Evolutionary conservation across 495 filamentous ascomycete genomes (phyloP), one percentile per base, ranked within the genome.

Genomic region (Pyrenula aspistea): DNA sequence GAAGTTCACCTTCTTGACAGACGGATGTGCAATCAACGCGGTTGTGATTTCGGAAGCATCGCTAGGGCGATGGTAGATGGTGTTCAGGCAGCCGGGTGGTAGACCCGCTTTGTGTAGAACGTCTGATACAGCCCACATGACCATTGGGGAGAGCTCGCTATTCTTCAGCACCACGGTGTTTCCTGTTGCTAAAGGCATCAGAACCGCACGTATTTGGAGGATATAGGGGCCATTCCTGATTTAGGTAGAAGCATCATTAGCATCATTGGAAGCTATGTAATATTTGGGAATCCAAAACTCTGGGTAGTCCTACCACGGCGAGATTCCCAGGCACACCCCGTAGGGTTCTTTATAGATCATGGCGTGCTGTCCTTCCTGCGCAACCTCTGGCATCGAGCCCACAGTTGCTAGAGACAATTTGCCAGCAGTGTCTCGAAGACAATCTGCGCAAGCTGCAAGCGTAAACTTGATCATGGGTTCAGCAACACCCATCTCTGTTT

Each of bases 121-220:
- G 25, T 81, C 79, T 21, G 83, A 81, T 49, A 96, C 76, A 42
- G 79, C 83, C 74, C 80, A 87, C 73, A 88, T 88, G 58, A 78
- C 82, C 53, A 83, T 82, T 1, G 91, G 90, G 2, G 85, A 83
- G 22, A 81, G 67, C 62, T 95, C 91, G 11, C 83, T 81, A 2
- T 83, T 83, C 68, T 92, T 92, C 1, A 91, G 71, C 51, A 91
- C 76, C 10, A 77, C 82, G 1, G 87, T 89, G 61, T 88, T 89
- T 3, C 91, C 91, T 4, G 83, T 82, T n/a, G 91, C 90, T 51
- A 95, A 76, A 15, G 91, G 84, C 67, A 77, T 89, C 11, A 83
- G 71, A 10, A 89, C 73, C 2, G 87, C 77, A 59, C 87, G 81
- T 25, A 90, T 69, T 10, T 80, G 79, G 25, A 88, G 73, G n/a